Evolutionary conservation across 306 rosid genomes (phyloP).

Genomic region (Glycine soja): DNA sequence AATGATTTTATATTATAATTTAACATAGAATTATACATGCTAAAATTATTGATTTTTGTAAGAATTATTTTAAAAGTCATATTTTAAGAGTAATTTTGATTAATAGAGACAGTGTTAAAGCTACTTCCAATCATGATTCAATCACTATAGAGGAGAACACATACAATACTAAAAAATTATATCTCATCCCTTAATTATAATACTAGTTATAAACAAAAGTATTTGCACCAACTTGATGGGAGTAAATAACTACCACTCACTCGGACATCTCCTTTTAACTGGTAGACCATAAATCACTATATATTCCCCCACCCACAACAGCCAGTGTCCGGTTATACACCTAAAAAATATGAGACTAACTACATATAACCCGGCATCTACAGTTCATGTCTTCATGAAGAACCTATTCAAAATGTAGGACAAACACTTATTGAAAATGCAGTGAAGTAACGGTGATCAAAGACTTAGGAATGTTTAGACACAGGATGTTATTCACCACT

Average conservation of each 20-base stretch:
- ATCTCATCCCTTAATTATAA: not conserved
- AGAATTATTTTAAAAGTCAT: too few species aligned
- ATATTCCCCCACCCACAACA: not conserved
- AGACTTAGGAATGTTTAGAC: too few species aligned
- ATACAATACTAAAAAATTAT: too few species aligned
- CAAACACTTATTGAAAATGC: not conserved
- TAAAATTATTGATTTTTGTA: too few species aligned
- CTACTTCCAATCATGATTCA: too few species aligned
- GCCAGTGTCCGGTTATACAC: not conserved
- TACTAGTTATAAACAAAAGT: not conserved
- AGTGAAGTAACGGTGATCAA: not conserved
- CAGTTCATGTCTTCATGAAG: not conserved
- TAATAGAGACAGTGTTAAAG: too few species aligned
- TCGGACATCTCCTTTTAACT: not conserved
- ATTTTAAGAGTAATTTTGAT: too few species aligned
- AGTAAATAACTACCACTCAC: not conserved
- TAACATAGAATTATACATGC: too few species aligned
- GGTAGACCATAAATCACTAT: not conserved
- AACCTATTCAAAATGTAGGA: not conserved
- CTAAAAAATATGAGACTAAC: not conserved
- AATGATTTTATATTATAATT: too few species aligned
- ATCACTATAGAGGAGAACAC: not conserved
- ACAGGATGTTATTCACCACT: too few species aligned
- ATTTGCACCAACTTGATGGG: not conserved
- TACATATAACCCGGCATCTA: not conserved